Conservation (phyloP, 1,139 yeast genomes). For the Lodderomyces pseudojiufengensis region DNA sequence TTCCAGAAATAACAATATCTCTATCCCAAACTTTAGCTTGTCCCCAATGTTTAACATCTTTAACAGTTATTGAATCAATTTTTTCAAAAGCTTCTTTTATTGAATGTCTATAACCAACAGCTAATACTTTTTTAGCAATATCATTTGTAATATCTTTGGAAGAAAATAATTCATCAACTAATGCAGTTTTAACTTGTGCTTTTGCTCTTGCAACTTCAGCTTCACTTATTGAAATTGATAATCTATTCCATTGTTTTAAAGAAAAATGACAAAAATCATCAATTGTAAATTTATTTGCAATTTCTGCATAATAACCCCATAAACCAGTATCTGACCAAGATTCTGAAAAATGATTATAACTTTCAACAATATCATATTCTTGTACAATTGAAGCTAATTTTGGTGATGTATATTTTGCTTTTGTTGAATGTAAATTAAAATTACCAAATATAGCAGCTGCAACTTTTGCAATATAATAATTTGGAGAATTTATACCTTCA, state of each 20-base stretch:
- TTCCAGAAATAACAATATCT: constrained; percentile 77
- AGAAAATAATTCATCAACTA: constrained; percentile 45
- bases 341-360: constrained; percentile 64
- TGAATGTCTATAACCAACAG: constrained; percentile 59
- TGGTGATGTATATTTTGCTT: constrained; percentile 71
- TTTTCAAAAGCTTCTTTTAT: constrained; percentile 55
- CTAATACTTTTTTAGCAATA: constrained; percentile 59
- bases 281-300: constrained; percentile 53
- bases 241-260: constrained; percentile 83
- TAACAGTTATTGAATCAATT: constrained; percentile 60
- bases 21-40: constrained; percentile 73
- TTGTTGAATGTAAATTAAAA: constrained; percentile 51
- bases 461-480: constrained; percentile 66
- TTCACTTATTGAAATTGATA: constrained; percentile 68
- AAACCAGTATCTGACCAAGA: constrained; percentile 76
- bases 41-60: constrained; percentile 70
- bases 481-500: constrained; percentile 60
- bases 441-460: constrained; percentile 69
- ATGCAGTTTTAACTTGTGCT: constrained; percentile 54
- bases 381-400: constrained; percentile 74
- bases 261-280: constrained; percentile 79
- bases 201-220: constrained; percentile 79
- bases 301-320: constrained; percentile 75
- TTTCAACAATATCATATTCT: constrained; percentile 71
- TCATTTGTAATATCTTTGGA: constrained; percentile 51